Conservation (phyloP, 495 filamentous ascomycete species). For the Cudoniella acicularis region DNA sequence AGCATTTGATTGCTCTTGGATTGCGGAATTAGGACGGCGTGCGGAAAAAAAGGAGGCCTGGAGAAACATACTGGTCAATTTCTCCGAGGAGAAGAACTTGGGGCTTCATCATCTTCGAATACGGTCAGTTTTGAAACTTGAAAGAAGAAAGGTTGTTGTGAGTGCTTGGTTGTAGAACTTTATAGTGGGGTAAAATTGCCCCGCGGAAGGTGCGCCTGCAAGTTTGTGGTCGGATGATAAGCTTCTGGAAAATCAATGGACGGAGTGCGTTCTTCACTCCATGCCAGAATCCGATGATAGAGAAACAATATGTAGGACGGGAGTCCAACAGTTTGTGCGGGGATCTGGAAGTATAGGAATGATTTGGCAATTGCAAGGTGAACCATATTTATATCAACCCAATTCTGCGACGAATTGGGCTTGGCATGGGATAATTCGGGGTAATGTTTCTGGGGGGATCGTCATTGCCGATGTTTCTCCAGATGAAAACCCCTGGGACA, state of each 20-base stretch:
- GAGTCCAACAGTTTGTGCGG: background rate
- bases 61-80: slow-evolving; percentile 49
- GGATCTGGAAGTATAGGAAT: background rate
- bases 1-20: background rate
- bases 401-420: no score
- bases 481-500: background rate
- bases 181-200: slow-evolving; percentile 17
- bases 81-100: slow-evolving; percentile 51
- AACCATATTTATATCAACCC: no score
- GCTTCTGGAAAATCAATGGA: slow-evolving; percentile 11
- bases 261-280: background rate
- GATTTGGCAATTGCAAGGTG: background rate
- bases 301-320: background rate
- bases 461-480: background rate
- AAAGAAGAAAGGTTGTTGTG: background rate
- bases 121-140: background rate
- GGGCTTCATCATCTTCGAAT: slow-evolving; percentile 35
- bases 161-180: background rate
- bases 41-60: background rate
- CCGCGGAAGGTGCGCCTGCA: slow-evolving; percentile 4
- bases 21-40: background rate
- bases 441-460: background rate
- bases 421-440: background rate
- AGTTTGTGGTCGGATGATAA: slow-evolving; percentile 12
- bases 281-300: background rate